These are phyloP conservation scores for Xylaria sp. DNA, from an alignment of 2,329 filamentous ascomycete species.

Conservation along the genomic window DNA sequence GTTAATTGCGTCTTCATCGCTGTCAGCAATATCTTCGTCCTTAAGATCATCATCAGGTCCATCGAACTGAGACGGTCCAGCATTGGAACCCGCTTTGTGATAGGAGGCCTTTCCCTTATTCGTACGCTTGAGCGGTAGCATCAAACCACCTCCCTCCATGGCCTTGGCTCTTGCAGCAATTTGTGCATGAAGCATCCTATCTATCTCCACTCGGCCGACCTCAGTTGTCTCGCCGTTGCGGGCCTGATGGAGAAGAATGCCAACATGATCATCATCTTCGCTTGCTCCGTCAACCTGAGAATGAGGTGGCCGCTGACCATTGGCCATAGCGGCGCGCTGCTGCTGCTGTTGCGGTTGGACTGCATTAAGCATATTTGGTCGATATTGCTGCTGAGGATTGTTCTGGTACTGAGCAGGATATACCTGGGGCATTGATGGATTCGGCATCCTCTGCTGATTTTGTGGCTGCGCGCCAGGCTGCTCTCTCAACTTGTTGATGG, in stretches of 20 bases:
- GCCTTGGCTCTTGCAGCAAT: conserved; percentile 72
- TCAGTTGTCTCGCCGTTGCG: conserved; percentile 64
- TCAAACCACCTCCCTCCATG: conserved; percentile 79
- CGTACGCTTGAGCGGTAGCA: conserved; percentile 74
- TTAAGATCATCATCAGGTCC: conserved; percentile 67
- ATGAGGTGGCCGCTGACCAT: conserved; percentile 54
- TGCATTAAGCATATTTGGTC: conserved; percentile 36
- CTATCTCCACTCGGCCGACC: conserved; percentile 71
- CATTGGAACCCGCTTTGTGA: conserved; percentile 39
- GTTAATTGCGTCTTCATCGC: conserved; percentile 95
- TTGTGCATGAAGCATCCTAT: conserved; percentile 74
- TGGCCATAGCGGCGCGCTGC: conserved; percentile 51
- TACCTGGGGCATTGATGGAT: conserved; percentile 40
- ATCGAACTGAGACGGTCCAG: conserved; percentile 65
- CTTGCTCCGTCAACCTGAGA: conserved; percentile 81
- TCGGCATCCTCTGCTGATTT: conserved; percentile 44
- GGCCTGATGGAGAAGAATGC: conserved; percentile 67
- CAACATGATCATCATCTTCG: conserved; percentile 67
- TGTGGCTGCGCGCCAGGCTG: conserved; percentile 43
- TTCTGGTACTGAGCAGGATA: conserved; percentile 44
- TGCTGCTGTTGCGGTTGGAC: conserved; percentile 43
- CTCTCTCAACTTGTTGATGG: conserved; percentile 68
- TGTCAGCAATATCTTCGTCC: conserved; percentile 58
- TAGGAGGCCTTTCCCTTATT: conserved; percentile 51
- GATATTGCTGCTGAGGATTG: conserved; percentile 48